phyloP scores from a whole-genome alignment of 2,329 filamentous ascomycete species.

The Hortaea sp. region DNA sequence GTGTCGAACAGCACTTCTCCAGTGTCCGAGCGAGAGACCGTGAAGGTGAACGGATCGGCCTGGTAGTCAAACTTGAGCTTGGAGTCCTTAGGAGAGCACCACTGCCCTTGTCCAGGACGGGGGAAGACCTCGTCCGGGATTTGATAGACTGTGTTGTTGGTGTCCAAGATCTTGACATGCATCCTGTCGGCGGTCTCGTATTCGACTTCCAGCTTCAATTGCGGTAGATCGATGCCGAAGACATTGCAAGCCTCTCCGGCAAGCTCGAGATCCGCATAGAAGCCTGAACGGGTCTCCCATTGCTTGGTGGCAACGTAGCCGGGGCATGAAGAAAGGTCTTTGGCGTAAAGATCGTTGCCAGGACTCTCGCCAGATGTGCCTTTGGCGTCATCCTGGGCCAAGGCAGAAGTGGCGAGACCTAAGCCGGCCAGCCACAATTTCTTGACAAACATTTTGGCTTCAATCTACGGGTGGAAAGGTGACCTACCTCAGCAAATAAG shows the following conservation, averaged over 20 bases:
- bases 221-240: slow-evolving; percentile 65
- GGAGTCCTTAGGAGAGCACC: slow-evolving; percentile 20
- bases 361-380: background rate
- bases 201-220: slow-evolving; percentile 54
- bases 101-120: slow-evolving; percentile 39
- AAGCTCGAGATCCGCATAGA: slow-evolving; percentile 20
- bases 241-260: slow-evolving; percentile 29
- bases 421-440: background rate
- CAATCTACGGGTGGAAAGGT: too few relatives aligned
- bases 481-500: too few relatives aligned
- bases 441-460: background rate
- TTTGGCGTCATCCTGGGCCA: background rate
- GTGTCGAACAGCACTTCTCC: slow-evolving; percentile 59
- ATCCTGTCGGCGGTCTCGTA: slow-evolving; percentile 47
- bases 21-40: slow-evolving; percentile 47
- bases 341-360: background rate
- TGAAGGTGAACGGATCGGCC: slow-evolving; percentile 54
- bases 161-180: slow-evolving; percentile 59
- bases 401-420: background rate
- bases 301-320: slow-evolving; percentile 23
- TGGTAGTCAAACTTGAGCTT: slow-evolving; percentile 45
- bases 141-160: slow-evolving; percentile 58
- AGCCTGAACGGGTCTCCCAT: slow-evolving; percentile 11
- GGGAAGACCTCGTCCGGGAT: slow-evolving; percentile 60
- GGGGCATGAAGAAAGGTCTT: slow-evolving; percentile 10